Base-by-base conservation (phyloP, 106 monocot genomes). In the Alisma plantagoaquatica region DNA sequence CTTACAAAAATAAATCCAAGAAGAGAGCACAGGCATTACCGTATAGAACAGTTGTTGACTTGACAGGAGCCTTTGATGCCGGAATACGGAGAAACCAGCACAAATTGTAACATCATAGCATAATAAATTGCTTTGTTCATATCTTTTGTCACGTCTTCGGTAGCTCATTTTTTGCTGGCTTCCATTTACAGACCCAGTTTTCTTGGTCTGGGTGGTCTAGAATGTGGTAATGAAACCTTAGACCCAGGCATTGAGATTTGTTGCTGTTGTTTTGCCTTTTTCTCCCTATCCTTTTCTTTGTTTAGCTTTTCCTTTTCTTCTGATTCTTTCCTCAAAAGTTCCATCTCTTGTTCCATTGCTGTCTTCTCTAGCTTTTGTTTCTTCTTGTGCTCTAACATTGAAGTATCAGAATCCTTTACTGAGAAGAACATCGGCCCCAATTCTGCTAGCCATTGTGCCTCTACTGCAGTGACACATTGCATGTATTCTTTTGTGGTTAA, bases 371-470 rank as follows among this genome's bases (percentile, higher is more conserved):
- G 80, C 71, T 83, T 96, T 48, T 96, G 88, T 73, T 57, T 84
- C 69, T 78, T 89, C 73, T 76, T 81, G 20, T 89, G 89, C 64
- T 96, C 96, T 0, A 96, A 50, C 72, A 88, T 66, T 0, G 96
- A 89, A 1, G 81, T 89, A 25, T 96, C 96, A 0, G 88, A 89
- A 22, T 81, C 78, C 51, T 96, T 96, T 3, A 96, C 76, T 0
- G 96, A 89, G 68, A 96, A 96, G 48, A 96, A 96, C 96, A 96
- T 96, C 0, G 96, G 96, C 11, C 96, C 96, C 30, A 96, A 31
- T 53, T 84, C 88, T 10, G 96, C 96, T n/a, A 96, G 52, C 96
- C 96, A 96, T 29, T 84, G 65, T 10, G 96, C 84, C 69, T 96
- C 88, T 0, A 96, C 96, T 3, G 88, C 89, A n/a, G 96, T 96